phyloP scores from a whole-genome alignment of 2,329 filamentous ascomycete species.

The Aspergillus sergii region DNA sequence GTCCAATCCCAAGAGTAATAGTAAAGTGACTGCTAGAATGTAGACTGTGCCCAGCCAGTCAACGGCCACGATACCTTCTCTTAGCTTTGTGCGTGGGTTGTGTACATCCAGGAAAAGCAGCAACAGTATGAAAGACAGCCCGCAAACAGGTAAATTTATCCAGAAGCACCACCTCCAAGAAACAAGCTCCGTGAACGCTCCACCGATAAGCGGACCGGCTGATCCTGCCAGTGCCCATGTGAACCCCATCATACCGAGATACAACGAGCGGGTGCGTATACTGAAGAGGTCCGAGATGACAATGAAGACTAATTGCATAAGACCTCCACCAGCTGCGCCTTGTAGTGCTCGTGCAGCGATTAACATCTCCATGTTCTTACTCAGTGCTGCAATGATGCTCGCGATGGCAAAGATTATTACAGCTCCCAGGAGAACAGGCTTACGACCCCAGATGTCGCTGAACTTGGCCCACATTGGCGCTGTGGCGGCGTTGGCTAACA shows the following conservation, averaged over 20 bases:
- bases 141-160: not conserved
- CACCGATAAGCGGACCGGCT: conserved; percentile 57
- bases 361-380: conserved; percentile 53
- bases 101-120: conserved; percentile 58
- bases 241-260: conserved; percentile 54
- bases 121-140: conserved; percentile 40
- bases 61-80: conserved; percentile 53
- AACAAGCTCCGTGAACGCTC: conserved; percentile 47
- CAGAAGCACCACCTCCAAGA: conserved; percentile 56
- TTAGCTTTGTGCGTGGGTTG: conserved; percentile 54
- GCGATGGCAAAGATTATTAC: conserved; percentile 53
- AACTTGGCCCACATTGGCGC: conserved; percentile 71
- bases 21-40: conserved; percentile 54
- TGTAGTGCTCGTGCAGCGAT: conserved; percentile 58
- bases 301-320: conserved; percentile 56
- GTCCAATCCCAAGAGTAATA: conserved; percentile 57
- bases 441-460: conserved; percentile 26
- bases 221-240: conserved; percentile 60
- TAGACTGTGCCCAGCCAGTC: conserved; percentile 61
- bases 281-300: conserved; percentile 60
- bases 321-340: conserved; percentile 56
- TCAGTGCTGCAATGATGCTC: conserved; percentile 54
- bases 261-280: conserved; percentile 51
- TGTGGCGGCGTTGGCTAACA: conserved; percentile 69
- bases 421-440: conserved; percentile 54